A percentile compares a stretch with the other conserved stretches of the same genome.
These are phyloP conservation scores for Crithidia expoeki DNA, from an alignment of 208 protist species.

Conservation along the genomic window DNA sequence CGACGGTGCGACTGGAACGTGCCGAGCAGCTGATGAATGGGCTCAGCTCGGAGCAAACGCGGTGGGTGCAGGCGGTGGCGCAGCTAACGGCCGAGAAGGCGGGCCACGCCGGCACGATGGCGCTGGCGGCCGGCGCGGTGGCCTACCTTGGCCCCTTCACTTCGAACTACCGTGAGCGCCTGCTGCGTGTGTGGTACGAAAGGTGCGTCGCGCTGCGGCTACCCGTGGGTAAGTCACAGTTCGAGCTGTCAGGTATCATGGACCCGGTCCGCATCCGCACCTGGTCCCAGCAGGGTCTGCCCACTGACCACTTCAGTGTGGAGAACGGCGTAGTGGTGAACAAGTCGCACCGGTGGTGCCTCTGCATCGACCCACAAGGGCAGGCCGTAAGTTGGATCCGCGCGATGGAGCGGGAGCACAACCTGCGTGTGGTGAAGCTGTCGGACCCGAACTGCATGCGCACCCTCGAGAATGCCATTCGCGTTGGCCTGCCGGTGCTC, in stretches of 20 bases:
- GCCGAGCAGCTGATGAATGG: conserved; percentile 92
- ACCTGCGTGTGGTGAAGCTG: conserved; percentile 94
- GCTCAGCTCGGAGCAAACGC: conserved; percentile 83
- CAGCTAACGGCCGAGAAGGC: conserved; percentile 63
- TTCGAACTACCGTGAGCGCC: conserved; percentile 75
- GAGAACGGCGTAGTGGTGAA: conserved; percentile 93
- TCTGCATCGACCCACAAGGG: conserved; percentile 95
- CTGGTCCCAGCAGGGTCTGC: conserved; percentile 95
- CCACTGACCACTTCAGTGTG: conserved; percentile 92
- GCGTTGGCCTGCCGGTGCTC: conserved; percentile 94
- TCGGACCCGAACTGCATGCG: conserved; percentile 92
- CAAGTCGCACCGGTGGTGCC: conserved; percentile 93
- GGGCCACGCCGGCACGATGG: conserved; percentile 75
- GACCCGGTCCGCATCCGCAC: conserved; percentile 92
- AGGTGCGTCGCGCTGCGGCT: conserved; percentile 67
- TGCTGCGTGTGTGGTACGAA: conserved; percentile 75
- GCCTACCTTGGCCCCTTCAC: conserved; percentile 95
- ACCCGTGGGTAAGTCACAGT: conserved; percentile 68
- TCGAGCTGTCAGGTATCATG: conserved; percentile 88
- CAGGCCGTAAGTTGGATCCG: conserved; percentile 97
- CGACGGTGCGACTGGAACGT: conserved; percentile 85
- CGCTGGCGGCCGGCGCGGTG: conserved; percentile 89
- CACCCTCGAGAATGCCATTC: conserved; percentile 94
- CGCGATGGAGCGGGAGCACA: conserved; percentile 90
- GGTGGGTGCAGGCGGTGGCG: conserved; percentile 76